These are phyloP conservation scores for Schizosaccharomyces lindneri DNA, from an alignment of 805 yeast genomes.

Conservation along the genomic window DNA sequence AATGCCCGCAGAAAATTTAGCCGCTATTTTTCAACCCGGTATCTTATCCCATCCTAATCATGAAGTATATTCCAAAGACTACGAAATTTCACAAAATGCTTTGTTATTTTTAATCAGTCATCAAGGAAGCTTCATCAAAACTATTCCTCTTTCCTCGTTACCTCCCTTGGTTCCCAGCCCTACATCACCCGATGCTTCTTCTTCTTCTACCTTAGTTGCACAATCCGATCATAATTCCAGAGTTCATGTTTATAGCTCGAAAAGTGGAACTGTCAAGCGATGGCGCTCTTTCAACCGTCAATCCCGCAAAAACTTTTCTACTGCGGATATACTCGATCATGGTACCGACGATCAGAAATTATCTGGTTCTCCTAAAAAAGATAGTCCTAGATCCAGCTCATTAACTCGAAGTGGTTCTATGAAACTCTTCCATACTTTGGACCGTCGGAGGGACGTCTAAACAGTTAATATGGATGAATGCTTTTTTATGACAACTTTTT, in stretches of 20 bases:
- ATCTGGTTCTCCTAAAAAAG: neutral
- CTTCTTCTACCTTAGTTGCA: neutral
- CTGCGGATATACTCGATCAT: too few species aligned
- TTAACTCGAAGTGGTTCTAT: neutral
- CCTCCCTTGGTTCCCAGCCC: neutral
- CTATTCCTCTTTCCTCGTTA: neutral
- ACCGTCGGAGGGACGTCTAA: neutral
- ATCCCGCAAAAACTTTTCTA: neutral
- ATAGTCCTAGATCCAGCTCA: neutral
- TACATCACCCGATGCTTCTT: neutral
- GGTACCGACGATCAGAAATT: neutral
- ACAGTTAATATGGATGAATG: neutral
- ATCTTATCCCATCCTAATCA: conserved; percentile 77
- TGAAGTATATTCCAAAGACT: conserved; percentile 79
- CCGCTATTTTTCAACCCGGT: conserved; percentile 95
- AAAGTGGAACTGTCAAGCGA: neutral
- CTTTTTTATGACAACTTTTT: neutral
- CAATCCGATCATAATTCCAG: neutral
- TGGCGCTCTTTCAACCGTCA: neutral
- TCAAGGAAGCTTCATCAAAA: conserved; percentile 31
- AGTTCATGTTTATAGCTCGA: neutral
- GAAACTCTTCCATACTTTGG: neutral
- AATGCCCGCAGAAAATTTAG: conserved; percentile 81
- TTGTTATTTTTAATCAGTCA: conserved; percentile 76
- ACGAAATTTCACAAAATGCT: conserved; percentile 62